These are phyloP conservation scores for Penicillium digitatum DNA, from an alignment of 2,329 filamentous ascomycete genomes.

Conservation along the genomic window DNA sequence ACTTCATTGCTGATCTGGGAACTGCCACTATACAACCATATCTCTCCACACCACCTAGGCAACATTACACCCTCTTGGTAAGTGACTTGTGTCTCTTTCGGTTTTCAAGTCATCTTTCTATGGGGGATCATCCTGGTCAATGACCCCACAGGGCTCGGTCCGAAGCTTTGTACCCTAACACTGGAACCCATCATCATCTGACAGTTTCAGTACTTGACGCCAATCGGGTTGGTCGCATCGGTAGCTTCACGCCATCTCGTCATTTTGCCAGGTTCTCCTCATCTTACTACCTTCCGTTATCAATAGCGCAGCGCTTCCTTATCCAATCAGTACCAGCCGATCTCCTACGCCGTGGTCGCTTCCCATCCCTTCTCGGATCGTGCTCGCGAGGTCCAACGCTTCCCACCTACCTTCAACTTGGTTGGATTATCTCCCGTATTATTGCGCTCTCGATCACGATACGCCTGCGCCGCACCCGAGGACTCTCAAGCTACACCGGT, in stretches of 20 bases:
- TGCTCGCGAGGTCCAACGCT: conserved; percentile 19
- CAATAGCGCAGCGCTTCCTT: conserved; percentile 21
- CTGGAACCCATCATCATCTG: conserved; percentile 18
- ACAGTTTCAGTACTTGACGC: conserved; percentile 16
- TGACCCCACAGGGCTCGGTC: conserved; percentile 4
- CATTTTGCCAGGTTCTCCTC: conserved; percentile 14
- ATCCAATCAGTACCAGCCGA: conserved; percentile 19
- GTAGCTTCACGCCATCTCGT: conserved; percentile 27
- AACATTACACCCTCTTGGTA: background rate
- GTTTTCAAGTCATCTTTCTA: background rate
- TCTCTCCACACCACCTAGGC: background rate
- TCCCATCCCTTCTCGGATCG: conserved; percentile 11
- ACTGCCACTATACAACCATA: background rate
- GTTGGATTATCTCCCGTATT: conserved; percentile 8
- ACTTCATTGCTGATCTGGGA: background rate
- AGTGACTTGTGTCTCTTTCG: background rate
- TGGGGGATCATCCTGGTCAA: background rate
- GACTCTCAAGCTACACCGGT: background rate
- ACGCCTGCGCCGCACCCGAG: conserved; percentile 12
- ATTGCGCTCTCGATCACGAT: conserved; percentile 12
- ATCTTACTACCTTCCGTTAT: conserved; percentile 10
- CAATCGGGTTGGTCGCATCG: conserved; percentile 25
- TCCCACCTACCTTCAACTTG: conserved; percentile 11
- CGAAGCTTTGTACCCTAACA: conserved; percentile 3
- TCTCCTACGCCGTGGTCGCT: conserved; percentile 8